Base-by-base conservation (phyloP, 2,329 filamentous ascomycete genomes). In the Trichoderma breve region DNA sequence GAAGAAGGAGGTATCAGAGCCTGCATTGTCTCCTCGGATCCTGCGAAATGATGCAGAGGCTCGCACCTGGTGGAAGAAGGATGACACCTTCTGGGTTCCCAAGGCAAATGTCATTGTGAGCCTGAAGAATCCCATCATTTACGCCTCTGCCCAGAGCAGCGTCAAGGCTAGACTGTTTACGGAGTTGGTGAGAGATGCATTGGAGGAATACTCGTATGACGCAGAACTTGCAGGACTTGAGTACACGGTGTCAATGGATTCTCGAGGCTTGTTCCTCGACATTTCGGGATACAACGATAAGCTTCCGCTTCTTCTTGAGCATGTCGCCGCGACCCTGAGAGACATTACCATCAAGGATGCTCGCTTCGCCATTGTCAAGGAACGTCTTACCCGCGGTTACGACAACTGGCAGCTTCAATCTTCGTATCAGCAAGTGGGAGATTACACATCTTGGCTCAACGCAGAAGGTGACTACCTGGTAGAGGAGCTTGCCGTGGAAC, bases 71-170 rank as follows among this genome's bases (percentile, higher is more conserved):
- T 98, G 91, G 86, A 99, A 99, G 85, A 98, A 98, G 83, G 96
- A 99, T 77, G 96, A 99, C 77, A 94, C 91, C 0, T 99, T 98
- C 82, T 98, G 95, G 95, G 96, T 98, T 11, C 96, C 96, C 9
- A 97, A 97, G 81, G 96, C 93, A 4, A 96, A 94, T 72, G 85
- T 98, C 21, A 89, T 94, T 75, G 89, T 97, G 74, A 93, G 91
- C 76, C 86, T 97, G 75, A 89, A 91, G 76, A 97, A 91, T 72
- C 92, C 94, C 0, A 82, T 97, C 60, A 90, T 93, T n/a, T 91
- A 90, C 79, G 88, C 93, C 1, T 94, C 93, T 5, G 92, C 94
- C 1, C 90, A 92, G 71, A 95, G 92, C 73, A 86, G 89, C 36
- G 90, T 97, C 73, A 94, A 96, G 78, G 89, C 92, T 3, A 90